Evolutionary conservation across 768 basidiomycete genomes (phyloP), one percentile per base, ranked within the genome.

Genomic region (Mycena filopes): DNA sequence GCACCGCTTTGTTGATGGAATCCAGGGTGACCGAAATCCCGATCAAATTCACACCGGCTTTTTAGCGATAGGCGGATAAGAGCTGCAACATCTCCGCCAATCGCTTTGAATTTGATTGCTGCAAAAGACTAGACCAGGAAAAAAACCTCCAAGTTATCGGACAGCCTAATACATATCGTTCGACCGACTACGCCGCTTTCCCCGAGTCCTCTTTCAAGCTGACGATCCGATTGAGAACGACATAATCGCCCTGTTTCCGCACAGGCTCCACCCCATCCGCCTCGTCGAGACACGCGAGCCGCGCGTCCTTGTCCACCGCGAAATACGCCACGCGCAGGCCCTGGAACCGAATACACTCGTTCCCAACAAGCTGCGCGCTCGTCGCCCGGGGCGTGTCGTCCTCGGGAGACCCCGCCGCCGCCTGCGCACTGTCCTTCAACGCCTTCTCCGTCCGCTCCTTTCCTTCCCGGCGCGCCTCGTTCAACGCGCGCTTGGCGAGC

Each of bases 321-420:
- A 99, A 99, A 81, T 98, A 99, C 3, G 92, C 98, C 49, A 98
- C 90, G 12, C 98, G 89, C 73, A 98, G 83, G 10, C 96, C 98
- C 79, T 99, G 98, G 89, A 99, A 99, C 41, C 98, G 86, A 59
- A 99, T 86, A 74, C 91, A 94, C 77, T 99, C 98, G 76, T 92
- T 92, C 28, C 93, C 97, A 47, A 94, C 86, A 42, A 97, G 83
- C 76, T 94, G 93, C 58, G 89, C 90, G 55, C 84, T 88, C 8
- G 89, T 93, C 23, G 90, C 89, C 51, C 86, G 84, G 1, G 93
- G 95, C 28, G 88, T 92, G 58, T 84, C 85, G 38, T 84, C 84
- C 38, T 75, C 73, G 4, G 72, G 76, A 20, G 75, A 63, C 13
- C n/a, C n/a, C n/a, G 74, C 77, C 40, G 73, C 75, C 36, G 75